Conservation (phyloP, 1,139 yeast genomes). For the Yamadazyma membranifaciens region DNA sequence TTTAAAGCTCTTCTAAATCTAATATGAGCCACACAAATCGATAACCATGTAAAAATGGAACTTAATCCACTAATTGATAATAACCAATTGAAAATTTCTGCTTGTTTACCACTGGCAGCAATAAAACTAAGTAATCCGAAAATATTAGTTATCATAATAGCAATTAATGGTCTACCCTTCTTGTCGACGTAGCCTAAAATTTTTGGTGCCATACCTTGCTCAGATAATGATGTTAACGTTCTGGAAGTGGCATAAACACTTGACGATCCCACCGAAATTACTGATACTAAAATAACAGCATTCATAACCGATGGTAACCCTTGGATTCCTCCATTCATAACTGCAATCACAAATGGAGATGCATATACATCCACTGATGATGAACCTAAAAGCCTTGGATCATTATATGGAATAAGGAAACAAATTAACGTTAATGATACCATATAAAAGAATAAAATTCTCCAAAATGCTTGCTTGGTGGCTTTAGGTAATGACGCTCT, state of each 20-base stretch:
- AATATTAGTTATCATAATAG: slow-evolving; percentile 34
- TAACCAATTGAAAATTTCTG: slow-evolving; percentile 35
- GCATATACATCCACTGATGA: slow-evolving; percentile 22
- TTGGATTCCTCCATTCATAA: slow-evolving; percentile 50
- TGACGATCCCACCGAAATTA: slow-evolving; percentile 44
- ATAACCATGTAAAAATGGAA: slow-evolving; percentile 41
- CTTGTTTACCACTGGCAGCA: slow-evolving; percentile 36
- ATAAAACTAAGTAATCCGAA: slow-evolving; percentile 41
- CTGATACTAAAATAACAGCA: slow-evolving; percentile 41
- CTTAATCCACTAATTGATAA: slow-evolving; percentile 39
- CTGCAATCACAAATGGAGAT: slow-evolving; percentile 37
- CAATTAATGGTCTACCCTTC: slow-evolving; percentile 43
- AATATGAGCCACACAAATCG: slow-evolving; percentile 36
- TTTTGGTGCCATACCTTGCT: slow-evolving; percentile 44
- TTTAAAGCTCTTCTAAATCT: slow-evolving; percentile 36
- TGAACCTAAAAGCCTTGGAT: slow-evolving; percentile 31
- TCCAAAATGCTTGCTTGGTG: slow-evolving; percentile 46
- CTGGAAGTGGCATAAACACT: slow-evolving; percentile 47
- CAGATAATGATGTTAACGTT: slow-evolving; percentile 39
- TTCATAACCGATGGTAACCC: slow-evolving; percentile 47
- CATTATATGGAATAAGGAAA: slow-evolving; percentile 35
- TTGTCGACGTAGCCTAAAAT: slow-evolving; percentile 39
- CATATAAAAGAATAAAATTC: slow-evolving; percentile 41
- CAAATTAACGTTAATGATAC: slow-evolving; percentile 39
- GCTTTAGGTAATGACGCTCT: slow-evolving; percentile 39